Evolutionary conservation across 805 yeast species (phyloP).

Genomic region (Ogataea populi-albae): DNA sequence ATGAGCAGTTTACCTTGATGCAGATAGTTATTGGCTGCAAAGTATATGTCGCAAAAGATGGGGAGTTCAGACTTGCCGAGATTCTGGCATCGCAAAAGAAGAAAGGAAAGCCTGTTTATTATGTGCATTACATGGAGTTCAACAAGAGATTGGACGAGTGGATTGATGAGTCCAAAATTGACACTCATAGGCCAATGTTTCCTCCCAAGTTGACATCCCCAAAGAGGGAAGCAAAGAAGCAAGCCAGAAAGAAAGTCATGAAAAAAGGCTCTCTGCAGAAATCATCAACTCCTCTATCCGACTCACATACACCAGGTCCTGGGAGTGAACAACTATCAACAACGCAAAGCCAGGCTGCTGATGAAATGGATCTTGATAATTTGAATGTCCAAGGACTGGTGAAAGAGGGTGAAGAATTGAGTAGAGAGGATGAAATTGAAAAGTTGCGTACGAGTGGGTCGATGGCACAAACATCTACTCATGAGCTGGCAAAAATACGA

Average conservation of each 20-base stretch:
- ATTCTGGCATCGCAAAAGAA: conserved; percentile 71
- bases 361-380: conserved; percentile 80
- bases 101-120: conserved; percentile 75
- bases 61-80: conserved; percentile 78
- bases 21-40: conserved; percentile 76
- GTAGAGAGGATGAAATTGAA: conserved; percentile 89
- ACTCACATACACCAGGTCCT: conserved; percentile 6
- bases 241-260: conserved; percentile 34
- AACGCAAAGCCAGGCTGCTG: conserved; percentile 35
- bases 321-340: conserved; percentile 17
- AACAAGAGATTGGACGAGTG: conserved; percentile 97
- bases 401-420: conserved; percentile 65
- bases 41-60: conserved; percentile 78
- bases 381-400: conserved; percentile 78
- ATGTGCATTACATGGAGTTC: conserved; percentile 92
- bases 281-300: conserved; percentile 10
- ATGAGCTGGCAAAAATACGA: conserved; percentile 87
- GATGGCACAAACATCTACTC: conserved; percentile 82
- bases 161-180: conserved; percentile 72
- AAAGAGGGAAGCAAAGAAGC: conserved; percentile 40
- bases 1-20: conserved; percentile 34
- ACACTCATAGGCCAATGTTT: conserved; percentile 64
- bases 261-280: conserved; percentile 10
- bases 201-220: conserved; percentile 61
- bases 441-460: conserved; percentile 93